Evolutionary conservation across 768 basidiomycete species (phyloP).

Genomic region (Phaeolepiota aurea): DNA sequence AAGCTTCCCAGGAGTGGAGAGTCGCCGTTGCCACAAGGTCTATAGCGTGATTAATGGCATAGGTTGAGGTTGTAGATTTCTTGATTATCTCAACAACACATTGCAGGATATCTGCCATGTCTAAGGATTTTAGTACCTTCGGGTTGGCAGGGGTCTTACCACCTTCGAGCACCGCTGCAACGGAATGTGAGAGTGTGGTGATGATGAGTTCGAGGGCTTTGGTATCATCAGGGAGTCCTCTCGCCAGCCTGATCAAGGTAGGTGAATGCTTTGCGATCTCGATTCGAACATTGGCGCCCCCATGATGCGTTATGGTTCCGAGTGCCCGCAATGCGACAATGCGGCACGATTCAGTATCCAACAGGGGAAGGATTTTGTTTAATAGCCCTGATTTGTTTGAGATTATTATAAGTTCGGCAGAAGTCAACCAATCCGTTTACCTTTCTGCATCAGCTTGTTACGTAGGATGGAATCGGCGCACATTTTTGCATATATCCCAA

Average conservation of each 20-base stretch:
- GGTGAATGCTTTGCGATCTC: constrained; percentile 41
- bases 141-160: constrained; percentile 28
- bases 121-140: constrained; percentile 27
- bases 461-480: constrained; percentile 51
- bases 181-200: constrained; percentile 42
- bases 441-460: constrained; percentile 50
- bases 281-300: constrained; percentile 37
- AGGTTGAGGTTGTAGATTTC: constrained; percentile 30
- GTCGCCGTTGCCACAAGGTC: constrained; percentile 35
- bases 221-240: constrained; percentile 42
- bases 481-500: constrained; percentile 59
- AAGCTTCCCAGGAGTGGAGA: constrained; percentile 34
- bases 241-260: constrained; percentile 34
- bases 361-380: constrained; percentile 45
- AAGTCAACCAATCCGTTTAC: constrained; percentile 17
- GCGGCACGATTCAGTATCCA: constrained; percentile 38
- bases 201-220: constrained; percentile 42
- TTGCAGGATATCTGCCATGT: constrained; percentile 35
- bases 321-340: constrained; percentile 48
- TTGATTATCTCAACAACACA: constrained; percentile 31
- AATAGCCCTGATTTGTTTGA: constrained; percentile 35
- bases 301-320: constrained; percentile 54
- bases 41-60: constrained; percentile 44
- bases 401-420: background rate
- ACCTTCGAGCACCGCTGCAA: constrained; percentile 33